phyloP scores from a whole-genome alignment of 768 basidiomycete species.

The Lactifluus piperatus region DNA sequence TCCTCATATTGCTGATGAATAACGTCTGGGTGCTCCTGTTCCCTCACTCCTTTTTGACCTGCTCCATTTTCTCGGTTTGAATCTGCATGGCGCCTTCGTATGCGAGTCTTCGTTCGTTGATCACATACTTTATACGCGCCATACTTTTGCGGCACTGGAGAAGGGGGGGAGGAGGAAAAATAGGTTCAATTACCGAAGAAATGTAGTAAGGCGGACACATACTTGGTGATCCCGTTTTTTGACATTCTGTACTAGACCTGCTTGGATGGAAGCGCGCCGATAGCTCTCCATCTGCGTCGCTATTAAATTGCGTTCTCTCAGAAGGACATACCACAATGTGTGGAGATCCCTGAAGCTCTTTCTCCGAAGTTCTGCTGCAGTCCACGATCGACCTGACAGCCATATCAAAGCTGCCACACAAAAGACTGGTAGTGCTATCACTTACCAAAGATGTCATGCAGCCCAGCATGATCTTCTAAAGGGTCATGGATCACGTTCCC shows the following conservation, averaged over 20 bases:
- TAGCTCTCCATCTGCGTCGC: constrained; percentile 80
- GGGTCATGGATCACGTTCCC: constrained; percentile 50
- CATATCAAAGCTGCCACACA: not conserved
- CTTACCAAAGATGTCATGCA: constrained; percentile 32
- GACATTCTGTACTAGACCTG: not conserved
- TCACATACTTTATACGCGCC: constrained; percentile 90
- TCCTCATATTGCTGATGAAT: not conserved
- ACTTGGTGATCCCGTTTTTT: constrained; percentile 14
- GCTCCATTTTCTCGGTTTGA: constrained; percentile 18
- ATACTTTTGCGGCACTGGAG: constrained; percentile 83
- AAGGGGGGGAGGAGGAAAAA: not conserved
- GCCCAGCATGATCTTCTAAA: constrained; percentile 28
- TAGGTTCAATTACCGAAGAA: not conserved
- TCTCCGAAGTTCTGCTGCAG: constrained; percentile 72
- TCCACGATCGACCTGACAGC: constrained; percentile 77
- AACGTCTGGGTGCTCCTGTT: not conserved
- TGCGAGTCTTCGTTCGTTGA: constrained; percentile 84
- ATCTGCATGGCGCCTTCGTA: constrained; percentile 55
- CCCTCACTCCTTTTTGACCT: not conserved
- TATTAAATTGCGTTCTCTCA: constrained; percentile 84
- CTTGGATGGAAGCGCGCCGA: constrained; percentile 43
- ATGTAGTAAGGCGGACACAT: not conserved
- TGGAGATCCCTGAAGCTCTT: constrained; percentile 94
- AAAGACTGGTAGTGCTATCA: constrained; percentile 21
- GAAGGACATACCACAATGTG: constrained; percentile 85